phyloP scores from a whole-genome alignment of 2,329 filamentous ascomycete genomes.

The Venturia aucupariae region DNA sequence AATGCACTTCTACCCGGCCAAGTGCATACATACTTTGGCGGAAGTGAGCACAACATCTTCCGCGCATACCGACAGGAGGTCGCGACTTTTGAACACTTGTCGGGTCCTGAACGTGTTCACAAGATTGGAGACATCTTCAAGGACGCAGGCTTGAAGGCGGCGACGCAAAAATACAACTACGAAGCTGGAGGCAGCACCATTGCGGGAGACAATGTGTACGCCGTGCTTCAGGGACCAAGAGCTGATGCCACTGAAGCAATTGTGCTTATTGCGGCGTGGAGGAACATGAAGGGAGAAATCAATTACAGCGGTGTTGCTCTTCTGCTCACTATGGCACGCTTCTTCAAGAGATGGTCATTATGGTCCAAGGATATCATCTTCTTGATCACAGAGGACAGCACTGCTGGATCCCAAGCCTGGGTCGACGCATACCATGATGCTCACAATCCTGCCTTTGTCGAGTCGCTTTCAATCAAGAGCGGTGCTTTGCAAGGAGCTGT shows the following conservation, averaged over 20 bases:
- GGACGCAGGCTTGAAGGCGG: slow-evolving; percentile 75
- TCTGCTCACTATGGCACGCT: slow-evolving; percentile 76
- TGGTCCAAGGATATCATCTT: slow-evolving; percentile 99
- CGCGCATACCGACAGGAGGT: slow-evolving; percentile 83
- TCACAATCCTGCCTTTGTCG: slow-evolving; percentile 61
- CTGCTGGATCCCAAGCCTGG: slow-evolving; percentile 88
- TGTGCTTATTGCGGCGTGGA: slow-evolving; percentile 83
- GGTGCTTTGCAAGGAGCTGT: slow-evolving; percentile 87
- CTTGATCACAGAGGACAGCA: slow-evolving; percentile 78
- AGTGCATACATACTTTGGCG: slow-evolving; percentile 95
- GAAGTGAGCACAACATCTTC: slow-evolving; percentile 92
- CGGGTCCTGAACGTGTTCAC: slow-evolving; percentile 44
- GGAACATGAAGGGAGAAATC: slow-evolving; percentile 64
- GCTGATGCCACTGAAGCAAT: slow-evolving; percentile 97
- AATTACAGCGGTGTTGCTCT: slow-evolving; percentile 85
- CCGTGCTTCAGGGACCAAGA: slow-evolving; percentile 82
- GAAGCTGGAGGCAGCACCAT: slow-evolving; percentile 61
- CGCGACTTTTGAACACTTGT: slow-evolving; percentile 45
- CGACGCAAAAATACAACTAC: slow-evolving; percentile 82
- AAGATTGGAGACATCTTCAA: slow-evolving; percentile 67
- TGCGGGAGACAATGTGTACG: slow-evolving; percentile 83
- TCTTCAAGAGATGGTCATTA: slow-evolving; percentile 95
- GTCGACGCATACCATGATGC: slow-evolving; percentile 95
- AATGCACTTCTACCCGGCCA: slow-evolving; percentile 93
- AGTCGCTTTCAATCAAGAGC: slow-evolving; percentile 76